Base-by-base conservation (phyloP, 805 yeast genomes). In the Kodamaea leandrae region DNA sequence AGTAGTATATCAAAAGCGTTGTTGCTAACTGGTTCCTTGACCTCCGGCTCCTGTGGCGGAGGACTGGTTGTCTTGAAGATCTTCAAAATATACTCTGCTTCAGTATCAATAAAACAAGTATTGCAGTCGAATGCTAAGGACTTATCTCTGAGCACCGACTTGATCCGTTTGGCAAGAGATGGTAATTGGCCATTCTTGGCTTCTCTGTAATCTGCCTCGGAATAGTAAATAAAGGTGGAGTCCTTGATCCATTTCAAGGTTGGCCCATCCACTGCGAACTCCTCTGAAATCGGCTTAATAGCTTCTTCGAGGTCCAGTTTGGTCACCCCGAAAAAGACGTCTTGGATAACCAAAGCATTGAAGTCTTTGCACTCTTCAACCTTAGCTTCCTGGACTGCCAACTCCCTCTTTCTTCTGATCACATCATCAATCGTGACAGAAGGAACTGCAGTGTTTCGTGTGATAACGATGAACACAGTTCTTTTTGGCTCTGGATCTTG, bases 401-500 rank as follows among this genome's bases (percentile, higher is more conserved):
- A 43, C 15, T 48, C 53, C 17, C 47, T 51, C 34, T 48, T 46
- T 13, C 40, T 36, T 13, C 42, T 46, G 12, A 71, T 52, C 0
- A 76, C 75, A 37, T 75, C 75, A 20, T 63, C 63, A n/a, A 83
- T 60, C 1, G 72, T 64, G 32, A 71, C 50, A 8, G 55, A 50
- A 0, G 88, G 86, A 2, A 65, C 42, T 7, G 46, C 52, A 0
- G 69, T 55, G 5, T 51, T 40, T n/a, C 52, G 46, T 1, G 70
- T 63, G 6, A 66, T 51, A 23, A 61, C 68, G n/a, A 88, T 70
- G 48, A 76, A 80, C 0, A 88, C 91, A 8, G 83, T 77, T 45
- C 96, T 61, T 39, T 77, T 70, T 0, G 96, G 96, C 49, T 87
- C 96, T 2, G 76, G 77, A 58, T 86, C 96, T 46, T 86, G 93